These are phyloP conservation scores for Parathielavia appendiculata DNA, from an alignment of 495 filamentous ascomycete genomes.

Conservation along the genomic window DNA sequence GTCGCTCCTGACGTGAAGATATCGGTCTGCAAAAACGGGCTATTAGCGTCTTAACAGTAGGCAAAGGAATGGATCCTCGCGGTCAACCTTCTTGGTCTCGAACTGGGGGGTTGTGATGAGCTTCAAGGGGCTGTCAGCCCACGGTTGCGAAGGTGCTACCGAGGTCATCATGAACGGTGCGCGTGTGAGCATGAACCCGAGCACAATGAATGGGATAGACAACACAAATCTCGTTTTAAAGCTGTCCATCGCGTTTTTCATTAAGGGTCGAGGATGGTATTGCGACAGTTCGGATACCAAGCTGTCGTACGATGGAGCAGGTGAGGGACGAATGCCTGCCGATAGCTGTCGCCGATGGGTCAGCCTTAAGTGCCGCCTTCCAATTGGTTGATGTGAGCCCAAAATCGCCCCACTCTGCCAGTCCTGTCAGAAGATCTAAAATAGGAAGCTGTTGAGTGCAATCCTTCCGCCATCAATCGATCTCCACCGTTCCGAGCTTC, in stretches of 20 bases:
- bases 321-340: too few species aligned
- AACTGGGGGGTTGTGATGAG: constrained; percentile 45
- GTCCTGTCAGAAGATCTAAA: too few species aligned
- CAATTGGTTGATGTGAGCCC: too few species aligned
- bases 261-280: too few species aligned
- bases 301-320: not conserved
- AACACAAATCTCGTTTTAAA: constrained; percentile 19
- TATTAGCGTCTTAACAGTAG: not conserved
- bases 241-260: constrained; percentile 13
- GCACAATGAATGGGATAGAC: constrained; percentile 28
- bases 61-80: not conserved
- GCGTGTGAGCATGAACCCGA: constrained; percentile 39
- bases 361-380: too few species aligned
- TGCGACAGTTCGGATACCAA: not conserved
- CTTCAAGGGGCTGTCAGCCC: constrained; percentile 48
- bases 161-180: constrained; percentile 43
- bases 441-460: too few species aligned
- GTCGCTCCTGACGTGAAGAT: constrained; percentile 50
- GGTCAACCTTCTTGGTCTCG: constrained; percentile 39
- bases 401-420: too few species aligned
- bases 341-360: too few species aligned
- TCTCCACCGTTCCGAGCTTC: too few species aligned
- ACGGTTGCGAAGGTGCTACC: constrained; percentile 33
- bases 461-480: too few species aligned
- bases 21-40: constrained; percentile 34